phyloP scores from a whole-genome alignment of 73 alveolate genomes.

The Paramecium primaurelia region DNA sequence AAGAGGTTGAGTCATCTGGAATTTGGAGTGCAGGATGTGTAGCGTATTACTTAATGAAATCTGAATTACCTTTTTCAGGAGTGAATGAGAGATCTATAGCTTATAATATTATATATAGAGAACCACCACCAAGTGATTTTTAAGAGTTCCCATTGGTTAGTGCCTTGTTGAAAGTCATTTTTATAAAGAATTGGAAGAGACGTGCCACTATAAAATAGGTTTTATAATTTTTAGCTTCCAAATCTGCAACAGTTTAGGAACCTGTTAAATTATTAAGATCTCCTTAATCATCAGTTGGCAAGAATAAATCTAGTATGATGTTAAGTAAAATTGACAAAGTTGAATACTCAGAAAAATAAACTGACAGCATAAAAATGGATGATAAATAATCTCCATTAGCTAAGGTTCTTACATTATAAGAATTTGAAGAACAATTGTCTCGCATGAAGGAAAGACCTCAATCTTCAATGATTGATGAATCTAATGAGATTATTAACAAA shows the following conservation, averaged over 20 bases:
- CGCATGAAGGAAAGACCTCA: background rate
- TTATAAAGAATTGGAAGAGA: background rate
- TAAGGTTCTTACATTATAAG: background rate
- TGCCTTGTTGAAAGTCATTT: background rate
- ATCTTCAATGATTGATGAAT: background rate
- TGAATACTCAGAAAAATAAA: background rate
- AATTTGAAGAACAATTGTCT: background rate
- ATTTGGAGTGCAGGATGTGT: constrained; percentile 24
- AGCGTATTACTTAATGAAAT: background rate
- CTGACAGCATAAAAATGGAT: background rate
- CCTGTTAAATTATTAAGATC: background rate
- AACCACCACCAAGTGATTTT: background rate
- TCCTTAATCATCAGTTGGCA: background rate
- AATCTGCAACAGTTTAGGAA: background rate
- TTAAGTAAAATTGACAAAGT: background rate
- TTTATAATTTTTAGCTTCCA: background rate
- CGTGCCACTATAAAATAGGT: background rate
- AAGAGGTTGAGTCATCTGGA: background rate
- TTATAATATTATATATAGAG: constrained; percentile 18
- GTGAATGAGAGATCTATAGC: background rate
- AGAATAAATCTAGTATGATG: background rate
- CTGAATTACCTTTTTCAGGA: constrained; percentile 13
- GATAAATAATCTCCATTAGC: background rate
- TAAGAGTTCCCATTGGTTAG: background rate
- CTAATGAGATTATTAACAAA: background rate